phyloP scores from a whole-genome alignment of 2,329 filamentous ascomycete genomes.

The Cercospora berteroae region DNA sequence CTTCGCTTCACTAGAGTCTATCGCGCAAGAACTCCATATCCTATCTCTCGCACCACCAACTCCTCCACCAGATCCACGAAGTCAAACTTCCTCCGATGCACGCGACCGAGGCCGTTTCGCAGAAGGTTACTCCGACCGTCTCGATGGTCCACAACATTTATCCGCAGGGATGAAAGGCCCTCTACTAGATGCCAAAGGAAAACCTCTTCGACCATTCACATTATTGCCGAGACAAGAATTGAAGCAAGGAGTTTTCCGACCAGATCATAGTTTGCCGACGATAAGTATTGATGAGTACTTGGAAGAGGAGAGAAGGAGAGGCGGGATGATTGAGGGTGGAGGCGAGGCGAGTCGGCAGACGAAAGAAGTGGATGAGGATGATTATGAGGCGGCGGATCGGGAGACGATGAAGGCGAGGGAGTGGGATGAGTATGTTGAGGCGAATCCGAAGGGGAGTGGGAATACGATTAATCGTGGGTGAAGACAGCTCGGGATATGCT shows the following conservation, averaged over 20 bases:
- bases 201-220: constrained; percentile 87
- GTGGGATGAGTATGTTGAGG: constrained; percentile 93
- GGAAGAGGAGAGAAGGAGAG: constrained; percentile 79
- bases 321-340: constrained; percentile 87
- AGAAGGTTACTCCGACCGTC: constrained; percentile 66
- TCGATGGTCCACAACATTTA: constrained; percentile 64
- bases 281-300: constrained; percentile 99
- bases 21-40: constrained; percentile 81
- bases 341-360: constrained; percentile 69
- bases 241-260: constrained; percentile 77
- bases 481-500: neutral
- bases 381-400: constrained; percentile 79
- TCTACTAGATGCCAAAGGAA: constrained; percentile 73
- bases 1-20: constrained; percentile 82
- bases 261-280: constrained; percentile 89
- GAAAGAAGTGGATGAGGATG: constrained; percentile 81
- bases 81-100: constrained; percentile 44
- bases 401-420: constrained; percentile 90
- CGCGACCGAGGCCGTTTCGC: constrained; percentile 48
- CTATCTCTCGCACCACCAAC: constrained; percentile 68
- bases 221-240: constrained; percentile 68
- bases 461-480: constrained; percentile 79
- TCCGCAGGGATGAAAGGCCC: constrained; percentile 56
- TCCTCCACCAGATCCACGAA: constrained; percentile 41
- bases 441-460: constrained; percentile 78